Conservation (phyloP, 106 monocot species). For the Ottelia alismoides region DNA sequence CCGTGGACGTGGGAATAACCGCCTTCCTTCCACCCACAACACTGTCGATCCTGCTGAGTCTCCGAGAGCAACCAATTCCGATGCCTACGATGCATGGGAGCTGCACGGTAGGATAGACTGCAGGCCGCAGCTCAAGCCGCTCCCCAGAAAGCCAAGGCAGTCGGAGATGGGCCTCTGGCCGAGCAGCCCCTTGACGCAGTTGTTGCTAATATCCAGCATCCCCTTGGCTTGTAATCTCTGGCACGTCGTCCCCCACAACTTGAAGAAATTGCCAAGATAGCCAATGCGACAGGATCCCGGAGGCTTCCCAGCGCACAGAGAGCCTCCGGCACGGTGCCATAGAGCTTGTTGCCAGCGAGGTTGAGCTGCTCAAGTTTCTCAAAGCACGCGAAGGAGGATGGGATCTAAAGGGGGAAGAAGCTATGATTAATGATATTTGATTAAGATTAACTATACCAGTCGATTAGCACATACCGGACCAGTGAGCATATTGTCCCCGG, state of each 20-base stretch:
- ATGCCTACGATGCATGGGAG: too few relatives aligned
- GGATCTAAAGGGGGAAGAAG: too few relatives aligned
- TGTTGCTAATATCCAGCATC: constrained; percentile 12
- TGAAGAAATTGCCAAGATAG: constrained; percentile 28
- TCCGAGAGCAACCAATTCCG: too few relatives aligned
- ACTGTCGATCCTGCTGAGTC: too few relatives aligned
- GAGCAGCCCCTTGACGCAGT: constrained; percentile 14
- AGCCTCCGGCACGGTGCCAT: constrained; percentile 30
- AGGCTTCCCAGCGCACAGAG: constrained; percentile 17
- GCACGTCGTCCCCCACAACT: constrained; percentile 4
- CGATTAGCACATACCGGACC: too few relatives aligned
- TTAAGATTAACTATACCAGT: too few relatives aligned
- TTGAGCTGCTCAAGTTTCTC: too few relatives aligned
- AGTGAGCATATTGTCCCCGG: constrained; percentile 25
- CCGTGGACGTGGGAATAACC: too few relatives aligned
- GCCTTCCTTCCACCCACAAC: too few relatives aligned
- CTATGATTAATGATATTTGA: too few relatives aligned
- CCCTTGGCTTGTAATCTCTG: too few relatives aligned
- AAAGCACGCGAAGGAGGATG: constrained; percentile 31
- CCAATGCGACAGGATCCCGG: constrained; percentile 16
- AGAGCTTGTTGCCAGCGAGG: constrained; percentile 30
- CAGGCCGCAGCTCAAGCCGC: constrained; percentile 16
- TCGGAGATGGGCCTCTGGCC: constrained; percentile 8
- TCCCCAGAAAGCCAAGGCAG: constrained; percentile 5
- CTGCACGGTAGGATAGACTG: too few relatives aligned